Base-by-base conservation (phyloP, 345 rosid genomes). In the Melastoma malabathricum region DNA sequence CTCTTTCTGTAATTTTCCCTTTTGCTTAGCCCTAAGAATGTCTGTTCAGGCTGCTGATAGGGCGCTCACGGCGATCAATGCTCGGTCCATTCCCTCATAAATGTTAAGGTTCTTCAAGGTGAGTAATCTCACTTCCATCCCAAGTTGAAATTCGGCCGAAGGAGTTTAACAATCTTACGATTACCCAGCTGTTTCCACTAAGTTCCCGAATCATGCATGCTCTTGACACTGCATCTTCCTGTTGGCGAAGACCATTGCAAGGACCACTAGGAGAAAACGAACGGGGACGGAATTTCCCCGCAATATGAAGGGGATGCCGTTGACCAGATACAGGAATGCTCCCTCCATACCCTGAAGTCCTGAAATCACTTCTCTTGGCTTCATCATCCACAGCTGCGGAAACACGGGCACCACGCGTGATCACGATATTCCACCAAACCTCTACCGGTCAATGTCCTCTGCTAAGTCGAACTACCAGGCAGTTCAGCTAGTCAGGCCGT, bases 31-130 rank as follows among this genome's bases (percentile, higher is more conserved):
- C 45, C 12, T 10, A n/a, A 25, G 10, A 38, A 7, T 48, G 57
- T 54, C 61, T 56, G 19, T 46, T 55, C 64, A 84, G 97, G 97
- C 98, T 67, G 88, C 97, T 59, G 97, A 87, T 46, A 87, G 68
- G 71, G 98, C 98, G 31, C 89, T 92, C 17, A 74, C 59, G 57
- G 79, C 73, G 79, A 74, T 64, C 83, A 43, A 74, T 69, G 83
- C 70, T 66, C 62, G 82, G 81, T 62, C 97, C 69, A 52, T 70
- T 65, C 57, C 19, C 77, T 58, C 83, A 59, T 25, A 93, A 83
- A 72, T 82, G 87, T 54, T 85, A 76, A 62, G 79, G 68, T 61
- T 80, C 94, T 58, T 94, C 94, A 23, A 68, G 95, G 98, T 92
- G 63, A 70, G 84, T 66, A 18, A 60, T 66, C 55, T 50, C 50